A percentile compares a stretch with the other conserved stretches of the same genome.
These are phyloP conservation scores for Crithidia acanthocephali DNA, from an alignment of 208 protist species.

Conservation along the genomic window DNA sequence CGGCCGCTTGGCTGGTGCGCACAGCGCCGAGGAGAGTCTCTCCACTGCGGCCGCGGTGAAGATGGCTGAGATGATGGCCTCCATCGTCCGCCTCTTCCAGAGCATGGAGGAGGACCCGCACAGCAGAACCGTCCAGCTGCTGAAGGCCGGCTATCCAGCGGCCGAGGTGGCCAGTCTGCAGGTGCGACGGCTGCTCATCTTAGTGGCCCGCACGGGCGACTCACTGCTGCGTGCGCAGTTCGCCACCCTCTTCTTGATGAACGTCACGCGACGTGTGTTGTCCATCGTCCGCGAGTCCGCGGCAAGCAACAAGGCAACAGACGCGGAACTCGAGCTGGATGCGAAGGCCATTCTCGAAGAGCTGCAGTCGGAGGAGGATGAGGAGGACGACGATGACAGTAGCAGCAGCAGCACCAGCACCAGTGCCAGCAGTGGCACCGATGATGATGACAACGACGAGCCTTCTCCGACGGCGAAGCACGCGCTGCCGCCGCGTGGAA, in stretches of 20 bases:
- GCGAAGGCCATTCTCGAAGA: constrained; percentile 46
- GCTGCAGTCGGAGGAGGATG: constrained; percentile 26
- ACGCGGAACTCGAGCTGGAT: constrained; percentile 52
- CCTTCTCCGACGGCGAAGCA: too few relatives aligned
- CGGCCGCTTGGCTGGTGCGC: constrained; percentile 35
- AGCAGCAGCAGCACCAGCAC: constrained; percentile 13
- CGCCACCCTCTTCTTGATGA: constrained; percentile 76
- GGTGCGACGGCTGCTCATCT: constrained; percentile 53
- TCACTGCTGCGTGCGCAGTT: constrained; percentile 73
- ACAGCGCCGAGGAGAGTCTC: constrained; percentile 44
- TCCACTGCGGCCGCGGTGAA: constrained; percentile 70
- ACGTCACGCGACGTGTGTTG: constrained; percentile 85
- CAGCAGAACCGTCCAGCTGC: constrained; percentile 44
- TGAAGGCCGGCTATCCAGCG: constrained; percentile 50
- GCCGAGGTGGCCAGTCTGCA: constrained; percentile 57
- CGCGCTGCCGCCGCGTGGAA: neutral
- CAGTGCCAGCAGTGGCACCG: neutral
- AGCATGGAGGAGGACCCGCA: constrained; percentile 37
- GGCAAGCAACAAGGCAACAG: constrained; percentile 43
- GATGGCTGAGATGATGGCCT: constrained; percentile 57
- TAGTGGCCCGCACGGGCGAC: constrained; percentile 65
- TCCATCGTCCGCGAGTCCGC: constrained; percentile 76
- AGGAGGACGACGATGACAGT: neutral
- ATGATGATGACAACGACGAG: constrained; percentile 17
- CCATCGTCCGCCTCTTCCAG: constrained; percentile 63